Conservation (phyloP, 805 yeast genomes). For the Pichia insulana region DNA sequence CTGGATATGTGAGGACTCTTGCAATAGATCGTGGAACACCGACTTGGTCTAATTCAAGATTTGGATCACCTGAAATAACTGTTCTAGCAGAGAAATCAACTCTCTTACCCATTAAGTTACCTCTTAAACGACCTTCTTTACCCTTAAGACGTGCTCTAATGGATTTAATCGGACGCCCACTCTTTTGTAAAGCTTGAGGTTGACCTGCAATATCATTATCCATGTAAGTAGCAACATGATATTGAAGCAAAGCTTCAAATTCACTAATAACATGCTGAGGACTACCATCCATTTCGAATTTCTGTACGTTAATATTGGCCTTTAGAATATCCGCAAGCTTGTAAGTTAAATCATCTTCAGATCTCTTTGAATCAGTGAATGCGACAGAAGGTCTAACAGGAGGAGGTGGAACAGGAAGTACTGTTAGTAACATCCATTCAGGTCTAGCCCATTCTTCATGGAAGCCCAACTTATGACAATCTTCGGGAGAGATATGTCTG, state of each 20-base stretch:
- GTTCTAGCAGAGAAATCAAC: slow-evolving; percentile 98
- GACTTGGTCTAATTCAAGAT: slow-evolving; percentile 93
- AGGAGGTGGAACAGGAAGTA: slow-evolving; percentile 99
- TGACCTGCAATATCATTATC: slow-evolving; percentile 99
- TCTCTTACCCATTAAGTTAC: slow-evolving; percentile 98
- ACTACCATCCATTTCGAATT: slow-evolving; percentile 96
- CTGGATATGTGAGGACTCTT: slow-evolving; percentile 91
- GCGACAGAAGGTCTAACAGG: slow-evolving; percentile 99
- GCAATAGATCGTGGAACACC: slow-evolving; percentile 98
- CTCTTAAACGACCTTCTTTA: slow-evolving; percentile 98
- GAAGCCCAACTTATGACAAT: slow-evolving; percentile 75
- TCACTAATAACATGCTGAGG: slow-evolving; percentile 98
- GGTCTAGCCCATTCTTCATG: slow-evolving; percentile 96
- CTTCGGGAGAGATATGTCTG: slow-evolving; percentile 82
- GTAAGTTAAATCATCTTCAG: slow-evolving; percentile 98
- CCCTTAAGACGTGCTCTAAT: slow-evolving; percentile 99
- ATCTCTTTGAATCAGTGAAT: slow-evolving; percentile 94
- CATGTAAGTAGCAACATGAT: slow-evolving; percentile 98
- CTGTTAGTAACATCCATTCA: slow-evolving; percentile 96
- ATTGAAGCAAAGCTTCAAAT: slow-evolving; percentile 89
- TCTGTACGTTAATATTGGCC: slow-evolving; percentile 95
- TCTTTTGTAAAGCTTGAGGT: slow-evolving; percentile 97
- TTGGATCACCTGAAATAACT: slow-evolving; percentile 98
- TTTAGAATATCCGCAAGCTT: slow-evolving; percentile 93
- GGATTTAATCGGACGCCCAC: slow-evolving; percentile 97